These are phyloP conservation scores for Capillidium heterosporum DNA, from an alignment of 371 early-diverging fungal species.

Conservation along the genomic window DNA sequence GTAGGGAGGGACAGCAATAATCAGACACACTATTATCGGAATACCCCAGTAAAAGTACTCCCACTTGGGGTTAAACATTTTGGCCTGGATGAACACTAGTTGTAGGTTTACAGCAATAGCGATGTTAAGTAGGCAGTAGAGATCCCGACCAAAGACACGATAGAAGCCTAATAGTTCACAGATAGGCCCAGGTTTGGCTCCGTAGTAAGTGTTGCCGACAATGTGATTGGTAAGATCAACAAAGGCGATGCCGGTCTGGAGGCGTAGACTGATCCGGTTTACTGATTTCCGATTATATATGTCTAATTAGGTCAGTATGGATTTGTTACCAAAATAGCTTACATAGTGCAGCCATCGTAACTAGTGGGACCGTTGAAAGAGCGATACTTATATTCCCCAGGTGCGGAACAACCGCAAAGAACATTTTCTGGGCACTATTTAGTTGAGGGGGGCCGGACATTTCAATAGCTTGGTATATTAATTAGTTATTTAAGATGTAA, in stretches of 20 bases:
- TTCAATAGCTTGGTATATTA: too few relatives aligned
- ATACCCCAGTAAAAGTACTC: background rate
- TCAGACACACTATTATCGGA: background rate
- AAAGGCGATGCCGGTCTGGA: background rate
- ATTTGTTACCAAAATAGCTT: background rate
- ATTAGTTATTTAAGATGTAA: too few relatives aligned
- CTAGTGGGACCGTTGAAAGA: too few relatives aligned
- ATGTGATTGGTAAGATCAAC: background rate
- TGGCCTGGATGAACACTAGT: background rate
- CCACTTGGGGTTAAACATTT: background rate
- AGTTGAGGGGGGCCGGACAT: too few relatives aligned
- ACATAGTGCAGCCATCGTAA: too few relatives aligned
- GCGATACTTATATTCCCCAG: too few relatives aligned
- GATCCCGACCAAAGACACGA: background rate
- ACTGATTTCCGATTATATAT: background rate
- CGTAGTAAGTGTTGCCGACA: too few relatives aligned
- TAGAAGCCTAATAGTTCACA: background rate
- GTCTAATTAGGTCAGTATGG: background rate
- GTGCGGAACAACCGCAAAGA: too few relatives aligned
- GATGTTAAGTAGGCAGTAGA: conserved; percentile 1
- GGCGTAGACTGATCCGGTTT: background rate
- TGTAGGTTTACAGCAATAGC: conserved; percentile 4
- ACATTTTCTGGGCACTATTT: too few relatives aligned
- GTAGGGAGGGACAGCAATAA: background rate
- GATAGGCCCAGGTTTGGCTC: background rate